phyloP scores from a whole-genome alignment of 2,329 filamentous ascomycete genomes.

The Proliferodiscus dingleyae region DNA sequence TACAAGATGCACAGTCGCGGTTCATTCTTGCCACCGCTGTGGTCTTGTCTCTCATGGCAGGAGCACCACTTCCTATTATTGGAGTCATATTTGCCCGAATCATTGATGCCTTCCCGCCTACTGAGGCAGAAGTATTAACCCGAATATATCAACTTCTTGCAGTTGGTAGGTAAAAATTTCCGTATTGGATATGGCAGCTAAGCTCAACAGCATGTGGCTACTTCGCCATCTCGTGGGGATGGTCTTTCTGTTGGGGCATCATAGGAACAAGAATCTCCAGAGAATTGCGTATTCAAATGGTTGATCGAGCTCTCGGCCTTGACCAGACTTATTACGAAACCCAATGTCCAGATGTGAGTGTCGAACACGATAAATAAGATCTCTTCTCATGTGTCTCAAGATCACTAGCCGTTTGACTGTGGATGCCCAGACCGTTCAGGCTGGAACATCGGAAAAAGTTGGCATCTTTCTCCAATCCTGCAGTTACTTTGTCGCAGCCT shows the following conservation, averaged over 20 bases:
- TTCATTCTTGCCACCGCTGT: conserved; percentile 35
- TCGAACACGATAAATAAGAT: background rate
- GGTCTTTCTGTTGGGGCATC: conserved; percentile 45
- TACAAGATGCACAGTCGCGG: conserved; percentile 36
- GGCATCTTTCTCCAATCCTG: conserved; percentile 50
- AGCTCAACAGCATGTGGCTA: conserved; percentile 37
- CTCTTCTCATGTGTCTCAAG: conserved; percentile 44
- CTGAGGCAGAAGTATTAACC: conserved; percentile 37
- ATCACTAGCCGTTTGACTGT: conserved; percentile 48
- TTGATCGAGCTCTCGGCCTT: conserved; percentile 44
- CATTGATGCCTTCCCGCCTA: conserved; percentile 51
- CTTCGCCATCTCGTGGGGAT: conserved; percentile 45
- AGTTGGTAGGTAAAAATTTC: conserved; percentile 14
- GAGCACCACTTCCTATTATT: conserved; percentile 58
- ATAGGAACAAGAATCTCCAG: conserved; percentile 45
- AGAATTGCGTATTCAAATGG: conserved; percentile 40
- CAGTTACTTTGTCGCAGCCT: conserved; percentile 56
- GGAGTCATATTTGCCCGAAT: conserved; percentile 61
- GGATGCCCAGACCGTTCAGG: conserved; percentile 53
- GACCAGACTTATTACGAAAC: conserved; percentile 49
- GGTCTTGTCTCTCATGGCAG: conserved; percentile 49
- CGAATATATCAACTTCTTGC: conserved; percentile 37
- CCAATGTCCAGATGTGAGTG: conserved; percentile 44
- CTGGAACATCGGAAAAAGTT: conserved; percentile 56
- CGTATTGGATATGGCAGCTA: background rate